These are phyloP conservation scores for Ustilago curta DNA, from an alignment of 1,284 basidiomycete genomes.

Conservation along the genomic window DNA sequence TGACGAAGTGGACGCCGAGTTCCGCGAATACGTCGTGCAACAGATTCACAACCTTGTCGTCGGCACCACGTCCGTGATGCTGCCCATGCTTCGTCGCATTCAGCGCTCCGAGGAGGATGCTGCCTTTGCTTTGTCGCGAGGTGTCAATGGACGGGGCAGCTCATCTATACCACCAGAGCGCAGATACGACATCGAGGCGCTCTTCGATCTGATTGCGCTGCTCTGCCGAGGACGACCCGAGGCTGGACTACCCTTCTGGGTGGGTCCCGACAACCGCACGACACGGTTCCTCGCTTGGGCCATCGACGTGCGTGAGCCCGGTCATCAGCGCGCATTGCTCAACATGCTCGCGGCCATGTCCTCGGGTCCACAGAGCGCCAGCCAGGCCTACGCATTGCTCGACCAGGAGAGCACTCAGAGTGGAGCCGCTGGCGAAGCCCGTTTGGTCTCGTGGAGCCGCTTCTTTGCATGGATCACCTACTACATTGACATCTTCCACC, in stretches of 20 bases:
- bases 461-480: constrained; percentile 68
- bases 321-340: constrained; percentile 66
- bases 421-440: constrained; percentile 50
- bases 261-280: constrained; percentile 70
- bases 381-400: constrained; percentile 63
- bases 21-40: constrained; percentile 65
- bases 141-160: constrained; percentile 22
- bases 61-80: constrained; percentile 53
- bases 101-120: constrained; percentile 68
- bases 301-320: constrained; percentile 65
- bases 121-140: constrained; percentile 57
- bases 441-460: constrained; percentile 64
- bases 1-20: constrained; percentile 68
- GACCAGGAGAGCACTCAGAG: constrained; percentile 44
- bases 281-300: constrained; percentile 68
- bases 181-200: constrained; percentile 67
- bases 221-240: constrained; percentile 62
- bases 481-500: constrained; percentile 64
- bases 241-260: constrained; percentile 63
- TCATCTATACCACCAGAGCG: constrained; percentile 59
- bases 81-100: constrained; percentile 64
- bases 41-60: constrained; percentile 62
- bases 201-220: constrained; percentile 65
- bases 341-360: constrained; percentile 66
- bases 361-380: constrained; percentile 63